Evolutionary conservation across 306 rosid species (phyloP), one percentile per base, ranked within the genome.

Genomic region (Castanopsis chinensis): DNA sequence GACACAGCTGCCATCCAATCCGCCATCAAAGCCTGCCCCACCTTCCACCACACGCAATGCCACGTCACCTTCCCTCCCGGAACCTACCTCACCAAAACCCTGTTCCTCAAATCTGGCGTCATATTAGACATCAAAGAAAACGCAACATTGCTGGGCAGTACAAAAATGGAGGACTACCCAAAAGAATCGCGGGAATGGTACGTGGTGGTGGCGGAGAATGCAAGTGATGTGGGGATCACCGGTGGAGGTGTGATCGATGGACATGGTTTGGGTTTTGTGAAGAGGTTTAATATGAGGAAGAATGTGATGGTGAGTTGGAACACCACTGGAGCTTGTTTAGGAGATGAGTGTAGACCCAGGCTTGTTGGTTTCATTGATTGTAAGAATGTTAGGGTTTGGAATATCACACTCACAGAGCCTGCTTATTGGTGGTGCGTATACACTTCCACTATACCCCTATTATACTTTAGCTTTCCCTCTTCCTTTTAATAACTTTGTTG

Each of bases 221-320:
- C 90, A 73, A 85, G 80, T 64, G 87, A 84, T 28, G 98, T 94
- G 3, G 98, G 91, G 69, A 92, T 94, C 76, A 65, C 72, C 19
- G 97, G 98, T 73, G 97, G 98, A n/a, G 97, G 98, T 3, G 89
- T 84, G 73, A 86, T 92, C 78, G 97, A 90, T n/a, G 98, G 98
- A 1, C 97, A 94, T 76, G 95, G 97, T 18, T 52, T 56, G 91
- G 76, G 79, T 35, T 92, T 90, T 14, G 97, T 94, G n/a, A 83
- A 84, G 87, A 85, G 89, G 79, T 81, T 89, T 52, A 84, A 92
- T 65, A 64, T 56, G 83, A 84, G 87, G 92, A 95, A 95, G 95
- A 92, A 95, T 65, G 79, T 95, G 4, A 95, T 95, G 99, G 97
- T 95, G 60, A 95, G 99, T 54, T 95, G 99, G 99, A 95, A 95